A percentile compares a stretch with the other conserved stretches of the same genome.
Evolutionary conservation across 306 rosid species (phyloP).

Genomic region (Dalbergia cultrata): DNA sequence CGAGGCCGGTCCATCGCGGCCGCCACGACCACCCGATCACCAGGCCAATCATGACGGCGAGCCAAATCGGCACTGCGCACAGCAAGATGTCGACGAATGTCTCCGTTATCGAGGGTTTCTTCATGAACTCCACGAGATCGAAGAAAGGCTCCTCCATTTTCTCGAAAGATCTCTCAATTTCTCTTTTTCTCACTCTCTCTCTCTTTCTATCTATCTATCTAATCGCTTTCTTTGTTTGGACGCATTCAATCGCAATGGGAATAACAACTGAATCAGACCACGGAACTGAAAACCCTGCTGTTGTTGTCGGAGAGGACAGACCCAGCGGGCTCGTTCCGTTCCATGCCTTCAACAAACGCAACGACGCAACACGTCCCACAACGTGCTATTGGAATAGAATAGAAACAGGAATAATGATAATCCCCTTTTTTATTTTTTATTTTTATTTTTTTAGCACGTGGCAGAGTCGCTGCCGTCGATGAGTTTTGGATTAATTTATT

Average conservation of each 20-base stretch:
- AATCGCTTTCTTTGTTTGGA: neutral
- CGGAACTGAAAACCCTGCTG: neutral
- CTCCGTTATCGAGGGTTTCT: conserved; percentile 83
- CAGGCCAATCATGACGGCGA: conserved; percentile 94
- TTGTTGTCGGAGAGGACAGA: conserved; percentile 14
- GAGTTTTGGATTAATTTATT: neutral
- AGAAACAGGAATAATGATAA: neutral
- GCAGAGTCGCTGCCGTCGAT: conserved; percentile 45
- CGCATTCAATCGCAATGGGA: neutral
- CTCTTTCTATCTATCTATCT: no score
- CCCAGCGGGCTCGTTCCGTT: conserved; percentile 35
- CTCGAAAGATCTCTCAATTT: conserved; percentile 17
- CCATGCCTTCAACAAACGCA: conserved; percentile 39
- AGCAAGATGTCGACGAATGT: conserved; percentile 96
- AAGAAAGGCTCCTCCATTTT: conserved; percentile 76
- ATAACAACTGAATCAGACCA: conserved; percentile 25
- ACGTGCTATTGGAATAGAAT: neutral
- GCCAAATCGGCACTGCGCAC: conserved; percentile 97
- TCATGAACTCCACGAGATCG: conserved; percentile 76
- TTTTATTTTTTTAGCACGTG: conserved; percentile 48
- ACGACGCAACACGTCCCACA: neutral
- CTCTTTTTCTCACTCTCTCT: neutral
- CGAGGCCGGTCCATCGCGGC: conserved; percentile 93
- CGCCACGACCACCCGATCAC: conserved; percentile 97
- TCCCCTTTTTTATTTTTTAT: neutral